Evolutionary conservation across 2,329 filamentous ascomycete genomes (phyloP).

Genomic region (Orbilia blumenaviensis): DNA sequence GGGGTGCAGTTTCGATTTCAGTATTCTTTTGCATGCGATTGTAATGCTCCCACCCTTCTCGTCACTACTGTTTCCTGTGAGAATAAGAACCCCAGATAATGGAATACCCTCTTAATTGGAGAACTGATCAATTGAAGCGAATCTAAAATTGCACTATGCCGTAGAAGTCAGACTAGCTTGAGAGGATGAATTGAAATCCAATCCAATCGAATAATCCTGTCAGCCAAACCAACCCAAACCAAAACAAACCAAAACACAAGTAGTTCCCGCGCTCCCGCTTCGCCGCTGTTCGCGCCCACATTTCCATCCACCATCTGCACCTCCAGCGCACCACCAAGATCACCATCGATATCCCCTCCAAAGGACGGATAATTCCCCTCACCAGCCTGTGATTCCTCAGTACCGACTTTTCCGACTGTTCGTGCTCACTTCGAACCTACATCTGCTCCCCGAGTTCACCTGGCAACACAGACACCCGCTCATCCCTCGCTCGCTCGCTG

Average conservation of each 20-base stretch:
- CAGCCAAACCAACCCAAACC: constrained; percentile 25
- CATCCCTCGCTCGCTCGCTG: neutral
- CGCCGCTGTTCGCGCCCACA: neutral
- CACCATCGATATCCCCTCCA: neutral
- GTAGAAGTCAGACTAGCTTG: no score
- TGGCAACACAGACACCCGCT: neutral
- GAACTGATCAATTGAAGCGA: neutral
- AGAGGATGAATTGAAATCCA: no score
- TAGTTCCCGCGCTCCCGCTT: constrained; percentile 22
- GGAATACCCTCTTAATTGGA: neutral
- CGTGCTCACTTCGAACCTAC: neutral
- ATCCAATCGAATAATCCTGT: no score
- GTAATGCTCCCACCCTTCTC: neutral
- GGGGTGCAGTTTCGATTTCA: neutral
- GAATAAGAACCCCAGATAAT: neutral
- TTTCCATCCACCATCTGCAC: neutral
- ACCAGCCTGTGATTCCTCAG: neutral
- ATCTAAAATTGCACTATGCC: neutral
- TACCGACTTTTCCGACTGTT: neutral
- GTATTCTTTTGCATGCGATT: neutral
- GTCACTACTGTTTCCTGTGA: neutral
- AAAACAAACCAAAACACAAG: constrained; percentile 50
- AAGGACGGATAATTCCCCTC: neutral
- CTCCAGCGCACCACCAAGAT: neutral
- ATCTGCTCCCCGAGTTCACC: neutral